phyloP scores from a whole-genome alignment of 2,329 filamentous ascomycete genomes.

The Trematosphaeria pertusa region DNA sequence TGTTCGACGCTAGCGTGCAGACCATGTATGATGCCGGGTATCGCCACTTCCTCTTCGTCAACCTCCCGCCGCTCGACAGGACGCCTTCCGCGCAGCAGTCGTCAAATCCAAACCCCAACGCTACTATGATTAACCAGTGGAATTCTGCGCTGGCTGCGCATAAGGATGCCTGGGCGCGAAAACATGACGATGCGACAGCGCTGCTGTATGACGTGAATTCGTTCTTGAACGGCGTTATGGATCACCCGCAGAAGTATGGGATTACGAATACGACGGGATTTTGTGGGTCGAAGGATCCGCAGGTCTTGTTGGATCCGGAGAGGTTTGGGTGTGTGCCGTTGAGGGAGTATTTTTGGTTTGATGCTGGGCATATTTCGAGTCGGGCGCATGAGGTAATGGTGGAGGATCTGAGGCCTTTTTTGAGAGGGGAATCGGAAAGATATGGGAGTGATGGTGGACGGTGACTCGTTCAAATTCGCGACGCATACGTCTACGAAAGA shows the following conservation, averaged over 20 bases:
- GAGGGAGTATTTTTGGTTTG: slow-evolving; percentile 57
- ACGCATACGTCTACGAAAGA: no score
- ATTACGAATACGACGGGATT: slow-evolving; percentile 57
- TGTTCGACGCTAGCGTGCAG: slow-evolving; percentile 55
- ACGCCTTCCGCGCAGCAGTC: no score
- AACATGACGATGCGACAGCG: slow-evolving; percentile 44
- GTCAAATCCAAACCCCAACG: slow-evolving; percentile 55
- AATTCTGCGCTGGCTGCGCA: slow-evolving; percentile 49
- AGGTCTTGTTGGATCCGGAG: slow-evolving; percentile 52
- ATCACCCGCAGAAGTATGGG: slow-evolving; percentile 50
- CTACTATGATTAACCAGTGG: slow-evolving; percentile 55
- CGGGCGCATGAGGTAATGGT: slow-evolving; percentile 51
- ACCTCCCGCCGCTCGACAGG: slow-evolving; percentile 59
- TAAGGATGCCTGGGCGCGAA: slow-evolving; percentile 41
- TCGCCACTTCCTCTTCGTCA: slow-evolving; percentile 57
- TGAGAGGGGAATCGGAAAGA: no score
- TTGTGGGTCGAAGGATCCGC: slow-evolving; percentile 56
- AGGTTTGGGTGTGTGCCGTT: slow-evolving; percentile 57
- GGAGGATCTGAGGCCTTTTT: no score
- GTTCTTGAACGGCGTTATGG: slow-evolving; percentile 52
- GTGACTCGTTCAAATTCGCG: no score
- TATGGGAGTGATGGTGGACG: no score
- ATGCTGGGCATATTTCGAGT: slow-evolving; percentile 56
- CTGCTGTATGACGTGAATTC: slow-evolving; percentile 56
- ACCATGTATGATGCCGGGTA: slow-evolving; percentile 54